Evolutionary conservation across 768 basidiomycete species (phyloP).

Genomic region (Tulasnella sp.): DNA sequence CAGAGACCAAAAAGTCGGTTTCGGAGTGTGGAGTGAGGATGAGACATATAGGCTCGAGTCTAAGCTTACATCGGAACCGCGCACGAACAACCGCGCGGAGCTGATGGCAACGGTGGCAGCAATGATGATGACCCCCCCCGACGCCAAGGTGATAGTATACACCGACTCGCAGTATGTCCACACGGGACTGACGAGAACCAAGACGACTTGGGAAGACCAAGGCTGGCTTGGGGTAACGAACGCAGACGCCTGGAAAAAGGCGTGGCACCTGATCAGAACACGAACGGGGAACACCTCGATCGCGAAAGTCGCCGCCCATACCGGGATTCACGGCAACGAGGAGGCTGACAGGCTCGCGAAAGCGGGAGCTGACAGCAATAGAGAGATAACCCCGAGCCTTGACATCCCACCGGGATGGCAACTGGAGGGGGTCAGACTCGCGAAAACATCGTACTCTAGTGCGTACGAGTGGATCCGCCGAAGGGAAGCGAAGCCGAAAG

Average conservation of each 20-base stretch:
- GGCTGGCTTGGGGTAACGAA: not conserved
- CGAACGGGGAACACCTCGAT: not conserved
- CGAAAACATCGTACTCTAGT: not conserved
- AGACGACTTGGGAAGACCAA: not conserved
- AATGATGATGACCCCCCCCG: too few relatives aligned
- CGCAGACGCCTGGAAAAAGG: not conserved
- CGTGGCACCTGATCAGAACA: not conserved
- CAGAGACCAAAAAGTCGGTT: not conserved
- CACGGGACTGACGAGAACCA: not conserved
- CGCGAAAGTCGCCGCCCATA: constrained; percentile 25
- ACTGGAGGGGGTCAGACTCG: not conserved
- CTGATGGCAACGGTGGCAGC: too few relatives aligned
- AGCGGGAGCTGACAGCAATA: not conserved
- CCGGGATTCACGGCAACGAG: constrained; percentile 12
- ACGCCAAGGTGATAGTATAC: not conserved
- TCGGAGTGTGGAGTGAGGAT: not conserved
- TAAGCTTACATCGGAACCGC: too few relatives aligned
- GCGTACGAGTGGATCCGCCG: not conserved
- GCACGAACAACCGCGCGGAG: too few relatives aligned
- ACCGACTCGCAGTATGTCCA: constrained; percentile 24
- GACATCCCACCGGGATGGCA: not conserved
- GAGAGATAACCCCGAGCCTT: not conserved
- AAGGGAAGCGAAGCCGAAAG: not conserved
- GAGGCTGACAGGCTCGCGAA: not conserved
- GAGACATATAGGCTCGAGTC: not conserved